These are phyloP conservation scores for Monosporascus sp. DNA, from an alignment of 2,329 filamentous ascomycete genomes.

Conservation along the genomic window DNA sequence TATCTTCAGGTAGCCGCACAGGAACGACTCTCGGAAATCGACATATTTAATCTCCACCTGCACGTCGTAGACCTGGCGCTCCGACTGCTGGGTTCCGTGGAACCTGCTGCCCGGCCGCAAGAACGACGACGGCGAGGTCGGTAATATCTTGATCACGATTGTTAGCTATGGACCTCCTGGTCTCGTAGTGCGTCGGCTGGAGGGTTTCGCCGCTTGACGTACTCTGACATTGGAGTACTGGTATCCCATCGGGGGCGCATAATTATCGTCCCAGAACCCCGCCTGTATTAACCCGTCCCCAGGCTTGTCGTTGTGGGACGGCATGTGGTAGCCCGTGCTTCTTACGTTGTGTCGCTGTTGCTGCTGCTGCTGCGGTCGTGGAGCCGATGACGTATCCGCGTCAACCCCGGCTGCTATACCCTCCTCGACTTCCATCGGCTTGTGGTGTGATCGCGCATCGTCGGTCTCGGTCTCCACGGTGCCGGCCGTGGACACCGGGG, in stretches of 20 bases:
- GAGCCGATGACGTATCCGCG: slow-evolving; percentile 5
- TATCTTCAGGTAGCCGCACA: slow-evolving; percentile 92
- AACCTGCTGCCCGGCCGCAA: slow-evolving; percentile 85
- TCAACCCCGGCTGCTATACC: slow-evolving; percentile 8
- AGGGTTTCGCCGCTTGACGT: slow-evolving; percentile 20
- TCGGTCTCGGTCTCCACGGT: not conserved
- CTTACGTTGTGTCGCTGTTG: slow-evolving; percentile 1
- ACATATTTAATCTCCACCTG: slow-evolving; percentile 97
- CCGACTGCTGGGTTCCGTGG: slow-evolving; percentile 85
- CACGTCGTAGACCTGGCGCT: slow-evolving; percentile 88
- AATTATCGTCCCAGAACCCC: slow-evolving; percentile 14
- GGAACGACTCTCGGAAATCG: slow-evolving; percentile 86
- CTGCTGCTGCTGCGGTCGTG: not conserved
- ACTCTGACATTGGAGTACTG: slow-evolving; percentile 52
- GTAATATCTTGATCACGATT: slow-evolving; percentile 51
- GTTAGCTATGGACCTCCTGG: not conserved
- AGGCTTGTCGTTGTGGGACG: slow-evolving; percentile 14
- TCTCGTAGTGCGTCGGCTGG: not conserved
- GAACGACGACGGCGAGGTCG: slow-evolving; percentile 78
- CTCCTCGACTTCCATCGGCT: slow-evolving; percentile 16
- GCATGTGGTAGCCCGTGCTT: slow-evolving; percentile 12
- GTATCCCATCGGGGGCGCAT: slow-evolving; percentile 39
- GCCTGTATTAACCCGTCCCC: slow-evolving; percentile 11
- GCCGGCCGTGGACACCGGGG: slow-evolving; percentile 3
- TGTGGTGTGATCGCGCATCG: slow-evolving; percentile 6